Percentiles rank a stretch among this genome's conserved stretches.
These are phyloP conservation scores for Ascochyta lentis DNA, from an alignment of 2,329 filamentous ascomycete species.

Conservation along the genomic window DNA sequence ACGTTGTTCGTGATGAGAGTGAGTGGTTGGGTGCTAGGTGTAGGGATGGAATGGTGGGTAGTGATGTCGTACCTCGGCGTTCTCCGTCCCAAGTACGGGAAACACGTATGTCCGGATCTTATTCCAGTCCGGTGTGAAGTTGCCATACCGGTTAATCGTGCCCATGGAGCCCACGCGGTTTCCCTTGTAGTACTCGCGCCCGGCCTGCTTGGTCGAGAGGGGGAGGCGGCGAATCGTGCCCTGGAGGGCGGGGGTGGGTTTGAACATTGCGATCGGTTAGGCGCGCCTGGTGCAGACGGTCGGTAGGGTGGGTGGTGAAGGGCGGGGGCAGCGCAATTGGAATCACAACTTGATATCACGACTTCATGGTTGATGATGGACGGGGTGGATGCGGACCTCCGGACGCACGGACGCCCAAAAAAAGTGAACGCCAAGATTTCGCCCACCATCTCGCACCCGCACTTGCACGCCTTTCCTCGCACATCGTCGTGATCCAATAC, in stretches of 20 bases:
- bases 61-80: slow-evolving; percentile 39
- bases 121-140: slow-evolving; percentile 80
- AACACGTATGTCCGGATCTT: slow-evolving; percentile 93
- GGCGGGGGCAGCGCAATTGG: slow-evolving; percentile 15
- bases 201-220: slow-evolving; percentile 91
- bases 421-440: slow-evolving; percentile 38
- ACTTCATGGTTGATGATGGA: slow-evolving; percentile 7
- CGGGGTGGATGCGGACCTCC: slow-evolving; percentile 15
- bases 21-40: too few species aligned
- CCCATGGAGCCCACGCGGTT: slow-evolving; percentile 89
- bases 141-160: slow-evolving; percentile 80
- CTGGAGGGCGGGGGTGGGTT: slow-evolving; percentile 71
- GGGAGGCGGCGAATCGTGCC: slow-evolving; percentile 75
- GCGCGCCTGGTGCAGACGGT: background rate
- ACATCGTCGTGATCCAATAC: background rate
- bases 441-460: slow-evolving; percentile 5
- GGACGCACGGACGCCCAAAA: slow-evolving; percentile 18
- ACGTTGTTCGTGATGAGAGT: too few species aligned
- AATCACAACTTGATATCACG: background rate
- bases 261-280: slow-evolving; percentile 58
- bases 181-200: slow-evolving; percentile 97
- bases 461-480: background rate
- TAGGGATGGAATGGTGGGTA: too few species aligned
- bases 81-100: slow-evolving; percentile 69
- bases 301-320: slow-evolving; percentile 4